Conservation (phyloP, 106 monocot species). For the Acorus calamus region DNA sequence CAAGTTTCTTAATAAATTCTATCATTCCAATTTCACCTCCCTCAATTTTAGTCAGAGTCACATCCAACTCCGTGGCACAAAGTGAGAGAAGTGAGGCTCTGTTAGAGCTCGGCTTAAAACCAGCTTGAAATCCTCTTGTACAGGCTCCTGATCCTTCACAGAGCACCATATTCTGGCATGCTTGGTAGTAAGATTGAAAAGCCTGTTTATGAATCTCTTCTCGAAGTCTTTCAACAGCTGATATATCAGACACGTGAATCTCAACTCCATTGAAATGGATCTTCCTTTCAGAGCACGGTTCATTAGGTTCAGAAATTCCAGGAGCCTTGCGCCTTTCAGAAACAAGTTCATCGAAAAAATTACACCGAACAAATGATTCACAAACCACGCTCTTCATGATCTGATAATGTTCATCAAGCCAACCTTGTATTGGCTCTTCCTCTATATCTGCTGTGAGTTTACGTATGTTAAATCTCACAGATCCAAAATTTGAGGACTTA, state of each 20-base stretch:
- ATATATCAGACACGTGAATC: conserved; percentile 29
- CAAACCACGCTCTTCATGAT: conserved; percentile 76
- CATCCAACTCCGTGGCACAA: conserved; percentile 60
- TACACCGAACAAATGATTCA: conserved; percentile 49
- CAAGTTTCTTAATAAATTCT: conserved; percentile 68
- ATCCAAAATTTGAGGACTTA: conserved; percentile 52
- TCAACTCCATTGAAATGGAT: conserved; percentile 33
- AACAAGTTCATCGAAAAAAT: conserved; percentile 58
- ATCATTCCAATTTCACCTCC: conserved; percentile 83
- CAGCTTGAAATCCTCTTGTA: conserved; percentile 67
- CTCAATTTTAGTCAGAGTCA: conserved; percentile 69
- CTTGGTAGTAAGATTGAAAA: conserved; percentile 72
- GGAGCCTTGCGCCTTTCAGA: conserved; percentile 11
- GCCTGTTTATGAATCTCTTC: conserved; percentile 73
- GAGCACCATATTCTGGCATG: conserved; percentile 52
- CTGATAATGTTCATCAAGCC: conserved; percentile 96
- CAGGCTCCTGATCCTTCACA: conserved; percentile 91
- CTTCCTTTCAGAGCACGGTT: conserved; percentile 31
- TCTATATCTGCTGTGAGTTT: conserved; percentile 79
- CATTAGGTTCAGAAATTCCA: conserved; percentile 25
- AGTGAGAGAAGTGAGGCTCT: conserved; percentile 73
- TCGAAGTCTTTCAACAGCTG: conserved; percentile 29
- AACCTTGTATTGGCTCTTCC: conserved; percentile 96
- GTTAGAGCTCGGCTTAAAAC: conserved; percentile 65
- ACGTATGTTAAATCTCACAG: conserved; percentile 59